These are phyloP conservation scores for Fusarium graminum DNA, from an alignment of 2,329 filamentous ascomycete species.

Conservation along the genomic window DNA sequence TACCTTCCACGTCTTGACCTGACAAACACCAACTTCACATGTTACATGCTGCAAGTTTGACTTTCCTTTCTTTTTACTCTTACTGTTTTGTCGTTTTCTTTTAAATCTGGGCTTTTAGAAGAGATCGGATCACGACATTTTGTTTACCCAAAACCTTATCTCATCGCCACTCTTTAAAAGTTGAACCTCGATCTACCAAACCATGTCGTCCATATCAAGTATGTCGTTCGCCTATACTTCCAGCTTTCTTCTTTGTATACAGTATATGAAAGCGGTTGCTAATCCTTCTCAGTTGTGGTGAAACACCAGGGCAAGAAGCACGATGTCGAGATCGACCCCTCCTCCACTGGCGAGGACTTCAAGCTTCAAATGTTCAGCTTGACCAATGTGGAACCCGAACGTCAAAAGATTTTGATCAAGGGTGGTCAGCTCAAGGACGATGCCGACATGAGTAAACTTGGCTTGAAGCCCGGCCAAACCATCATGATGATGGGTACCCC, in stretches of 20 bases:
- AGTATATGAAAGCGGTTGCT: slow-evolving; percentile 19
- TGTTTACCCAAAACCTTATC: not conserved
- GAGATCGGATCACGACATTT: not conserved
- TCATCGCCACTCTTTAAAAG: slow-evolving; percentile 5
- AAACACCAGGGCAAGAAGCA: slow-evolving; percentile 97
- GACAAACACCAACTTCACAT: slow-evolving; percentile 11
- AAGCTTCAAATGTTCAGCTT: slow-evolving; percentile 96
- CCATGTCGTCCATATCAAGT: slow-evolving; percentile 70
- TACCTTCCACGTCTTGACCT: slow-evolving; percentile 24
- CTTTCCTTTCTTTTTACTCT: slow-evolving; percentile 4
- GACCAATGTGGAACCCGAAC: slow-evolving; percentile 94
- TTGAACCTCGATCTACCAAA: slow-evolving; percentile 44
- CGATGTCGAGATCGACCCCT: slow-evolving; percentile 89
- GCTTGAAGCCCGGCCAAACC: slow-evolving; percentile 84
- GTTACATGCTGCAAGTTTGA: not conserved
- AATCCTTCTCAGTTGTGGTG: slow-evolving; percentile 75
- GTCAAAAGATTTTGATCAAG: slow-evolving; percentile 96
- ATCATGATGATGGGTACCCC: slow-evolving; percentile 99
- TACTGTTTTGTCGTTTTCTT: slow-evolving; percentile 5
- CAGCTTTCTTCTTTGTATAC: not conserved
- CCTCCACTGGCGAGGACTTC: slow-evolving; percentile 89
- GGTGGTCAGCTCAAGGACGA: slow-evolving; percentile 97
- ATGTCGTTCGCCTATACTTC: slow-evolving; percentile 47
- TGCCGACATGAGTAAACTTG: slow-evolving; percentile 84
- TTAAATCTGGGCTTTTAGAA: slow-evolving; percentile 3